Evolutionary conservation across 2,329 filamentous ascomycete species (phyloP).

Genomic region (Phyllosticta citriasiana): DNA sequence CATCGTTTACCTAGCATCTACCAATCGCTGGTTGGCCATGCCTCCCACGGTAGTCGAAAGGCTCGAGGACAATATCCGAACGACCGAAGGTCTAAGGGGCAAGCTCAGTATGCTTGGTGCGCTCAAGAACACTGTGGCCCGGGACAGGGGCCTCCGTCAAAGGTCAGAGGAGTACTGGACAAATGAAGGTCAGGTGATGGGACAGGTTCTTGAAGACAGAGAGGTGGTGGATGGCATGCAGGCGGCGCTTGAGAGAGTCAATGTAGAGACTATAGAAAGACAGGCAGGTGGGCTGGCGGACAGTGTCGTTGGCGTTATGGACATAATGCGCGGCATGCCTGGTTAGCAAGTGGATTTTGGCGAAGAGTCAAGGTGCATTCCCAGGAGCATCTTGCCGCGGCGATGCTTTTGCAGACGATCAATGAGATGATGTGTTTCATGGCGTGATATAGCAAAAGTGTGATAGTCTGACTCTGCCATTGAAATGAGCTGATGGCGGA

Average conservation of each 20-base stretch:
- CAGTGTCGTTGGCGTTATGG: conserved; percentile 18
- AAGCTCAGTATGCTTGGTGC: conserved; percentile 66
- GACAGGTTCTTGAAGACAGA: conserved; percentile 67
- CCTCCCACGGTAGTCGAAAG: conserved; percentile 55
- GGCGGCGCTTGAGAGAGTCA: conserved; percentile 54
- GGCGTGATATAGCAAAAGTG: not conserved
- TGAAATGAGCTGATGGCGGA: too few species aligned
- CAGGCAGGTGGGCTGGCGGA: conserved; percentile 49
- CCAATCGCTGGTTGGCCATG: conserved; percentile 64
- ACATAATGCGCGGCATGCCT: conserved; percentile 50
- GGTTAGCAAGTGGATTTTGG: conserved; percentile 40
- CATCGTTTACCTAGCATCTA: conserved; percentile 65
- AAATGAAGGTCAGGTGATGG: conserved; percentile 62
- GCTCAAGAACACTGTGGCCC: conserved; percentile 66
- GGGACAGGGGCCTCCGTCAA: conserved; percentile 61
- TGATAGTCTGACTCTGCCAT: not conserved
- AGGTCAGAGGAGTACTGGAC: conserved; percentile 67
- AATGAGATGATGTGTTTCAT: not conserved
- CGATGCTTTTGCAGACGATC: not conserved
- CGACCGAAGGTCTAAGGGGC: conserved; percentile 50
- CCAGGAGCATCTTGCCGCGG: not conserved
- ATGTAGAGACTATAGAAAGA: conserved; percentile 49
- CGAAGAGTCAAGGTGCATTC: not conserved
- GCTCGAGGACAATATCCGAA: conserved; percentile 48
- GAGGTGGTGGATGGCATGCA: conserved; percentile 64